phyloP scores from a whole-genome alignment of 129 eudicot species.

The Artemisia argyi region DNA sequence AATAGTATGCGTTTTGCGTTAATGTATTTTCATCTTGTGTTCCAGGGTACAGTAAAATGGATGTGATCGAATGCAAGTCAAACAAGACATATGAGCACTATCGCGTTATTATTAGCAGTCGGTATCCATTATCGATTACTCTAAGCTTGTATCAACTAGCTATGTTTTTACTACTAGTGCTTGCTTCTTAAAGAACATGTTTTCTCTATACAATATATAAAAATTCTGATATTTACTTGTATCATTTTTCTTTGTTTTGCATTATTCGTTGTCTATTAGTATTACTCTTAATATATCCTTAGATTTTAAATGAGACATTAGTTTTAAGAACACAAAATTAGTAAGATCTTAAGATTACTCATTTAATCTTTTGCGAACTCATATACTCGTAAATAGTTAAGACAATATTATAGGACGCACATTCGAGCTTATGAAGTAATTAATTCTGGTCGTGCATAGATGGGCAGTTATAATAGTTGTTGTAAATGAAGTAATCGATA shows the following conservation, averaged over 20 bases:
- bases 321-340: no score
- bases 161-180: neutral
- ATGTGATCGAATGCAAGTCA: slow-evolving; percentile 4
- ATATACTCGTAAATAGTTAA: no score
- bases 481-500: neutral
- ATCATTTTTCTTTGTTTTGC: neutral
- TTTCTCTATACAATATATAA: neutral
- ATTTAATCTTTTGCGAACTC: no score
- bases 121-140: neutral
- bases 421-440: no score
- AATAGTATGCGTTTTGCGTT: neutral
- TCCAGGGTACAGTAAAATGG: slow-evolving; percentile 19
- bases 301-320: no score
- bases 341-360: no score
- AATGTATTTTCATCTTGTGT: slow-evolving; percentile 4
- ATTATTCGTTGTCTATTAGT: no score
- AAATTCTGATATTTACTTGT: neutral
- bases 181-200: neutral
- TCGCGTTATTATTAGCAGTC: neutral
- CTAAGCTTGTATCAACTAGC: neutral
- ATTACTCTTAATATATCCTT: no score
- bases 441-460: neutral
- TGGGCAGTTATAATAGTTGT: neutral
- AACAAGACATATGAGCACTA: neutral
- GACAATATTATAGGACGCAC: no score